phyloP scores from a whole-genome alignment of 2,329 filamentous ascomycete species.

The Sclerotiophoma versabilis region DNA sequence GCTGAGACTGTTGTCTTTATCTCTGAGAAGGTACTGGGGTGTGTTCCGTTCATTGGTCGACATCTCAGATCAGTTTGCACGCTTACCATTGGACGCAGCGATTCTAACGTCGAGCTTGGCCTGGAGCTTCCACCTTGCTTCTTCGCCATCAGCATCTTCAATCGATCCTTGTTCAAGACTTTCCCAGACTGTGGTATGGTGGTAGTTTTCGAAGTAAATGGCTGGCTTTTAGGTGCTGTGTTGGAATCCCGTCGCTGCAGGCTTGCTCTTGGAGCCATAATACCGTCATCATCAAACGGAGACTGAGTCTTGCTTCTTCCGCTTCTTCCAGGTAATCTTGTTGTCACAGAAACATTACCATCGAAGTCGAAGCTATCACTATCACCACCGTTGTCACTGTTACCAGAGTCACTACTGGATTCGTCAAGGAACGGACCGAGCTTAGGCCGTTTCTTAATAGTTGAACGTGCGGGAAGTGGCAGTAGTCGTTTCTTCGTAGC shows the following conservation, averaged over 20 bases:
- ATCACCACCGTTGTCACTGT: not conserved
- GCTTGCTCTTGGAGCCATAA: not conserved
- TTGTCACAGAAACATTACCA: not conserved
- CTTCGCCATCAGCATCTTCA: not conserved
- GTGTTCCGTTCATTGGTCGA: not conserved
- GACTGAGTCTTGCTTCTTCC: too few species aligned
- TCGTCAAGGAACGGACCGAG: not conserved
- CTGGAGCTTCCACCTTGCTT: not conserved
- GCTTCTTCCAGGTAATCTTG: not conserved
- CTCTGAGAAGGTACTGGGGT: not conserved
- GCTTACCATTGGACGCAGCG: not conserved
- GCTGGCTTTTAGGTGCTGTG: not conserved
- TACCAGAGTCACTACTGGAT: not conserved
- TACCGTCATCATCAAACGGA: not conserved
- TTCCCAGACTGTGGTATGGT: not conserved
- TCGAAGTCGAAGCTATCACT: not conserved
- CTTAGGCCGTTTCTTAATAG: not conserved
- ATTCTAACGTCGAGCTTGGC: not conserved
- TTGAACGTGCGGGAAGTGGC: not conserved
- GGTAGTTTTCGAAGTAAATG: not conserved
- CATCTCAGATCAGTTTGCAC: not conserved
- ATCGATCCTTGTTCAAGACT: not conserved
- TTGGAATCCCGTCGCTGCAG: not conserved
- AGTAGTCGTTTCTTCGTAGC: not conserved
- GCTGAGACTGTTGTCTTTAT: not conserved